A percentile compares a stretch with the other conserved stretches of the same genome.
Evolutionary conservation across 2,329 filamentous ascomycete genomes (phyloP).

Genomic region (Zymoseptoria crescenta): DNA sequence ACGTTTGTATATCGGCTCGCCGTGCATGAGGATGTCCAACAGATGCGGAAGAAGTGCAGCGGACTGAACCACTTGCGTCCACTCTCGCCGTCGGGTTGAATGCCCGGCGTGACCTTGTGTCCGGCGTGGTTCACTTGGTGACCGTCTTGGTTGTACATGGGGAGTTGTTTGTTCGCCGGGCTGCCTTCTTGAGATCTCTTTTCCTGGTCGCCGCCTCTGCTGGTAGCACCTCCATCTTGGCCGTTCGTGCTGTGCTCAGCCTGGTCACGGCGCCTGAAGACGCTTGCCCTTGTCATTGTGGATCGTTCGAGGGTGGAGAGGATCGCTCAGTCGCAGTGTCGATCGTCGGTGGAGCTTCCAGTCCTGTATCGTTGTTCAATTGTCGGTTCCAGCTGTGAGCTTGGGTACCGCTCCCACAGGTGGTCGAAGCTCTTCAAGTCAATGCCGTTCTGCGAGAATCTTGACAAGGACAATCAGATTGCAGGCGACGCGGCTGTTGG

Average conservation of each 20-base stretch:
- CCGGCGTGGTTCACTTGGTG: constrained; percentile 38
- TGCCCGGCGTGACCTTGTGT: constrained; percentile 35
- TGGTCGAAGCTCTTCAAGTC: neutral
- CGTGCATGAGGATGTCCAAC: constrained; percentile 39
- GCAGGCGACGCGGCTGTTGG: neutral
- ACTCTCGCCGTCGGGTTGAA: constrained; percentile 41
- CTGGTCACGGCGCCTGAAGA: neutral
- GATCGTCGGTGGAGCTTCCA: neutral
- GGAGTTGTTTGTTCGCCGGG: constrained; percentile 6
- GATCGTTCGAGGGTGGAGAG: neutral
- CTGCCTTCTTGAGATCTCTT: neutral
- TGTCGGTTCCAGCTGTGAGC: neutral
- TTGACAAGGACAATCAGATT: neutral
- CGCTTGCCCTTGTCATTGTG: neutral
- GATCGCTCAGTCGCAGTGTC: neutral
- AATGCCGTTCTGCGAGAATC: neutral
- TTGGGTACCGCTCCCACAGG: neutral
- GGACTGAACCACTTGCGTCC: constrained; percentile 40
- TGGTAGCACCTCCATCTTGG: neutral
- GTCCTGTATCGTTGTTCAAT: neutral
- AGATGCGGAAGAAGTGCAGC: constrained; percentile 36
- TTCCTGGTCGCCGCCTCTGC: neutral
- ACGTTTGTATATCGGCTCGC: constrained; percentile 42
- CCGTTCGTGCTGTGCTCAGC: neutral
- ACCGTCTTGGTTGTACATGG: constrained; percentile 20